Percentiles rank a stretch among this genome's conserved stretches.
phyloP scores from a whole-genome alignment of 2,329 filamentous ascomycete genomes.

The Neofusicoccum sp. region DNA sequence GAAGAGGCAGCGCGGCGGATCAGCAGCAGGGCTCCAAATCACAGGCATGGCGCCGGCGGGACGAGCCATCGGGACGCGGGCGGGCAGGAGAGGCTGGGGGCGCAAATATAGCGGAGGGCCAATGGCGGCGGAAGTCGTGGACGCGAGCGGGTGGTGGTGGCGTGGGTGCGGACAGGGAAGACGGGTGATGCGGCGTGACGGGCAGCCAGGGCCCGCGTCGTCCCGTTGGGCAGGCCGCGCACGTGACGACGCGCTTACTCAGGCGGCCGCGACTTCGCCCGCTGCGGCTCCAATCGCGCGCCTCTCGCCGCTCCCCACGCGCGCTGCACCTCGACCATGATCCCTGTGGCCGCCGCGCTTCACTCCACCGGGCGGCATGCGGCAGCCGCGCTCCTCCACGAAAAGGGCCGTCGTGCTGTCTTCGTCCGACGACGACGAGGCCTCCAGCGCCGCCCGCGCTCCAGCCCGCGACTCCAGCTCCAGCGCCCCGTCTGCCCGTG shows the following conservation, averaged over 20 bases:
- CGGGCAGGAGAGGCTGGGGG: neutral
- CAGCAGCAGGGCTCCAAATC: constrained; percentile 1
- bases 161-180: neutral
- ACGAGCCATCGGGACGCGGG: constrained; percentile 9
- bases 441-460: constrained; percentile 24
- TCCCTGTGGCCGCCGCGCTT: constrained; percentile 26
- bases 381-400: constrained; percentile 35
- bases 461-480: constrained; percentile 26
- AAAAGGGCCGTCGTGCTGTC: constrained; percentile 40
- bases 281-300: neutral
- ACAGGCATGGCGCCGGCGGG: constrained; percentile 2
- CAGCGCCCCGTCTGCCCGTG: constrained; percentile 19
- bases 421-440: constrained; percentile 30
- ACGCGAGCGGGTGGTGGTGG: constrained; percentile 6
- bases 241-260: neutral
- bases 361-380: constrained; percentile 38
- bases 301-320: constrained; percentile 23
- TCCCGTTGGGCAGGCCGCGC: neutral
- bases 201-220: neutral
- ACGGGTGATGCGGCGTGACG: neutral
- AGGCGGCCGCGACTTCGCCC: constrained; percentile 4
- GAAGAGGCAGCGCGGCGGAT: neutral
- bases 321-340: constrained; percentile 31
- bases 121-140: constrained; percentile 5
- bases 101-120: neutral